Percentiles rank a stretch among this genome's conserved stretches.
Conservation (phyloP, 148 eudicot species). For the Diospyros lotus region DNA sequence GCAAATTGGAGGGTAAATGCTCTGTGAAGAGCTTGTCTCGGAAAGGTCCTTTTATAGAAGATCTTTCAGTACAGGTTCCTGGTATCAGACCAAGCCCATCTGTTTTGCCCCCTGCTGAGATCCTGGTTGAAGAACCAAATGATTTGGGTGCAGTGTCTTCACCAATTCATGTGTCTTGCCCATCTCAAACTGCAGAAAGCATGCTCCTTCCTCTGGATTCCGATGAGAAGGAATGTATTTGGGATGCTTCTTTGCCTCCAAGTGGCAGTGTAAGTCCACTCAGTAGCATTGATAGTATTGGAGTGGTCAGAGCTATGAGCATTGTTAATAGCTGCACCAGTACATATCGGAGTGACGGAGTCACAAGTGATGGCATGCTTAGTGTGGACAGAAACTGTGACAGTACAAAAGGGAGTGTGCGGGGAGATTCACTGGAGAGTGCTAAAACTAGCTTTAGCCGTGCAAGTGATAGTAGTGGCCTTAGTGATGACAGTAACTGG, state of each 20-base stretch:
- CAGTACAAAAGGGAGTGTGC: constrained; percentile 54
- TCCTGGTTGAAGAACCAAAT: constrained; percentile 45
- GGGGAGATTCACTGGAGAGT: constrained; percentile 80
- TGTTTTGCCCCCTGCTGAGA: constrained; percentile 43
- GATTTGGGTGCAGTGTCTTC: constrained; percentile 33
- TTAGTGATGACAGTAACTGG: constrained; percentile 95
- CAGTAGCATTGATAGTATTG: constrained; percentile 68
- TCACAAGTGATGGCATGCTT: constrained; percentile 70
- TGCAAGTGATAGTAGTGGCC: constrained; percentile 88
- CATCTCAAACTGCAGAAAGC: constrained; percentile 47
- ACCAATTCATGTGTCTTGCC: constrained; percentile 40
- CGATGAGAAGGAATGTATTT: constrained; percentile 78
- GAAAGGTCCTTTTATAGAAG: constrained; percentile 74
- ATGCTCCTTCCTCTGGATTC: constrained; percentile 39
- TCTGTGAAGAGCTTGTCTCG: constrained; percentile 56
- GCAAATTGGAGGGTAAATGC: constrained; percentile 42
- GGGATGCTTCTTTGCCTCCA: constrained; percentile 90
- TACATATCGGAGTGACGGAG: constrained; percentile 65
- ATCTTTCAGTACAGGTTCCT: constrained; percentile 46
- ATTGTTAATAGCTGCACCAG: constrained; percentile 74
- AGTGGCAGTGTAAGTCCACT: constrained; percentile 84
- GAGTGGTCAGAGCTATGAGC: constrained; percentile 74
- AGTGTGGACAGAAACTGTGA: constrained; percentile 60
- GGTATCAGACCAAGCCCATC: constrained; percentile 41
- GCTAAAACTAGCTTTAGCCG: constrained; percentile 78